Evolutionary conservation across 306 rosid species (phyloP), one percentile per base, ranked within the genome.

Genomic region (Vicia faba): DNA sequence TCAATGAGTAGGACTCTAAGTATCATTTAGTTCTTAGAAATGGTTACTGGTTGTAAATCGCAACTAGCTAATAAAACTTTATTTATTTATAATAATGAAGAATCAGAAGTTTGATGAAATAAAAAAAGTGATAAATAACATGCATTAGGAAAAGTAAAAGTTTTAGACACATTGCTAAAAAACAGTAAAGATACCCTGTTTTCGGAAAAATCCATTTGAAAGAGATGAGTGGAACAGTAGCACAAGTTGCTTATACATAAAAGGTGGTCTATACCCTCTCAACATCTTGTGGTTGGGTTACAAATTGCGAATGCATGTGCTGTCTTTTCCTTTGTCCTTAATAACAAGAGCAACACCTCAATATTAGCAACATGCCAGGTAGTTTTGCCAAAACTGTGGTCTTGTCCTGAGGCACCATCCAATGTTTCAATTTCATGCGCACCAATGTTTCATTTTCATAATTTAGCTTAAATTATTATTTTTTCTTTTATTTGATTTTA

Each of bases 311-410:
- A 20, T 35, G 79, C 81, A 72, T 81, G 73, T 68, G 79, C 66
- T 76, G 79, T 63, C 84, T 62, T 40, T 72, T 72, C 75, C 2
- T 58, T 23, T 72, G 85, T 81, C 82, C 74, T 61, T 72, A 76
- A 77, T 33, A 33, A 11, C 10, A 73, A 73, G 60, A 49, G 70
- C 70, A 72, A 43, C 20, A 49, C 39, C 43, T 12, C 50, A 68
- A 25, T 72, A 43, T 28, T 57, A 43, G 63, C 76, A 63, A 68
- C 78, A 72, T 56, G 81, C 61, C 50, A 40, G 44, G 54, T 76
- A 48, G 61, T 78, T 71, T 71, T 80, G 28, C 81, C 79, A 76
- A 72, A 75, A 63, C 69, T 40, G 2, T 81, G 79, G 51, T 72
- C 65, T 63, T 80, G 69, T 75, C 80, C 38, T 38, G 26, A 5